Base-by-base conservation (phyloP, 2,329 filamentous ascomycete species). In the Stagonosporopsis cucurbitacearum region DNA sequence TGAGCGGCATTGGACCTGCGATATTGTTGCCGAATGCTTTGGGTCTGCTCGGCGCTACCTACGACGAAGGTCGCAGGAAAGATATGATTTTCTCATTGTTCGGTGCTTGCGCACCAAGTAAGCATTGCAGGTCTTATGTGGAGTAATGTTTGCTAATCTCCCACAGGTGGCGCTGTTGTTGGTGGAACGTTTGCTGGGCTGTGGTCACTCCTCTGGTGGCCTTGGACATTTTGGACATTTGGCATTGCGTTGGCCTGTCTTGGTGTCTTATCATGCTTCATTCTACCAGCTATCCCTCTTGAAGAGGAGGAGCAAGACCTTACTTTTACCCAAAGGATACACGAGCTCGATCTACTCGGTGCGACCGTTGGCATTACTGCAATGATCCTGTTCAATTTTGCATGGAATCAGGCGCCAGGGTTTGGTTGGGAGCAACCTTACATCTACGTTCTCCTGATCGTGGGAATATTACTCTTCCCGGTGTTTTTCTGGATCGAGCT, bases 321-420 rank as follows among this genome's bases (percentile, higher is more conserved):
- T 19, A 54, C 58, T 11, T 17, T 57, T 8, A 45, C 49, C 28
- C 59, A 72, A 30, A 73, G 58, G 50, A 65, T 75, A 54, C 57
- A 57, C 48, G 69, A 76, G 26, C 66, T 81, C 5, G 80, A 83
- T 52, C 60, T 78, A 19, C 63, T 78, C 6, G 83, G 82, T 11
- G 77, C 77, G 6, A 55, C 75, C 4, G 72, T 77, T 3, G 86
- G 86, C 1, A 78, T 88, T 17, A 75, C 77, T 0, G 81, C 81
- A 0, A 75, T 90, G 22, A 77, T 69, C 6, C 76, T 90, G 17
- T 80, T 89, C 73, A 88, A 88, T 67, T 84, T 89, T 62, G 84
- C 86, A 0, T 88, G 85, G 84, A 89, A 87, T 55, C 86, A 89
- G 66, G 86, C 84, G 0, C 81, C 84, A 0, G 77, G 84, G 0